Base-by-base conservation (phyloP, 768 basidiomycete genomes). In the Calocybe indica region DNA sequence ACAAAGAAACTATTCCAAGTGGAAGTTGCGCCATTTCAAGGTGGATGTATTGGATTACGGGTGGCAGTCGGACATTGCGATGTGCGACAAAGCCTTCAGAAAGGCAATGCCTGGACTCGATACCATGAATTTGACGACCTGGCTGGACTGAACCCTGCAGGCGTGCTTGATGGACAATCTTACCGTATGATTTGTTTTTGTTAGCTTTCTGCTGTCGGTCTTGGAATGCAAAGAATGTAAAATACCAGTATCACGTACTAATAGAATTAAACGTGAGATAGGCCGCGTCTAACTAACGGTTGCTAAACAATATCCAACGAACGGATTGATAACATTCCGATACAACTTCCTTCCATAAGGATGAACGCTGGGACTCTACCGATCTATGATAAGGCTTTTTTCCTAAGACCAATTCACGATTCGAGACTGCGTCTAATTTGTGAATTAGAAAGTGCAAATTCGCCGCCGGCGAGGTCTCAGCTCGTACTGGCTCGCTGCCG, bases 281-380 rank as follows among this genome's bases (percentile, higher is more conserved):
- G 22, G 11, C 33, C 29, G 14, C 43, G 40, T 40, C 13, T 30
- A 34, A 47, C 66, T 54, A 76, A 43, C 71, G 68, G 53, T 69
- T 72, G 49, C 75, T 68, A 55, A 74, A 81, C 12, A 79, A 10
- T 8, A 75, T 51, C 80, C 79, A 82, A 51, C 63, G 66, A 14
- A 78, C 38, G 30, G 69, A 68, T 55, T 81, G 74, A 45, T 70
- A 78, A 14, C 76, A 8, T 6, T 48, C 37, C 6, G 28, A 52
- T 33, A n/a, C 36, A 13, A 7, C 12, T 13, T 37, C 59, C 57
- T 40, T 45, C 52, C 45, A 53, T 43, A 46, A 52, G 22, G 32
- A 52, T 10, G 49, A 41, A 5, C 52, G 50, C n/a, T 50, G 50
- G 22, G 48, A 50, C 35, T 52, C 40, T 52, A 42, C 50, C 45